Evolutionary conservation across 169 alveolate species (phyloP).

Genomic region (Plasmodium adleri): DNA sequence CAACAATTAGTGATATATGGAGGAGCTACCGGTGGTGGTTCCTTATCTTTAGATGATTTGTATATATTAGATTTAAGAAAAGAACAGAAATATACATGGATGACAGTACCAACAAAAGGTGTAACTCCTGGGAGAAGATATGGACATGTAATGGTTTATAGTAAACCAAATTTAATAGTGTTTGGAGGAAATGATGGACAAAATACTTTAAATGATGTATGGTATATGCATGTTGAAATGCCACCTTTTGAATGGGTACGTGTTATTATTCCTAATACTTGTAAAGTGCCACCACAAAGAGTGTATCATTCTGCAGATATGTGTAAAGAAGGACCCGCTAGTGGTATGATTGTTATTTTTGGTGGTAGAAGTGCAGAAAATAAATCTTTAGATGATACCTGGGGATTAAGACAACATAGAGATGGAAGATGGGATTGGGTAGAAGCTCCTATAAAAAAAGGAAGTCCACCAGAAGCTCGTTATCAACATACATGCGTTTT

Average conservation of each 20-base stretch:
- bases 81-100: slow-evolving; percentile 96
- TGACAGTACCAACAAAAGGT: slow-evolving; percentile 97
- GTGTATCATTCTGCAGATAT: slow-evolving; percentile 93
- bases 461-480: slow-evolving; percentile 92
- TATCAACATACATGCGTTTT: slow-evolving; percentile 93
- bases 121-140: slow-evolving; percentile 99
- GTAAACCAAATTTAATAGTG: slow-evolving; percentile 96
- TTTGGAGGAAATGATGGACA: slow-evolving; percentile 99
- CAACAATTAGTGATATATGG: slow-evolving; percentile 97
- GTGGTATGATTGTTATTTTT: slow-evolving; percentile 99
- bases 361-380: slow-evolving; percentile 98
- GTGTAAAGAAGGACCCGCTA: slow-evolving; percentile 97
- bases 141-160: slow-evolving; percentile 98
- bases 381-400: slow-evolving; percentile 96
- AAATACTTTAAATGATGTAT: slow-evolving; percentile 95
- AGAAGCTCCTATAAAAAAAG: slow-evolving; percentile 96
- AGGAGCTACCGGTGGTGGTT: slow-evolving; percentile 99
- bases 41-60: slow-evolving; percentile 96
- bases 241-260: slow-evolving; percentile 97
- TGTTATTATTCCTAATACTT: slow-evolving; percentile 88
- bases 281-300: slow-evolving; percentile 94
- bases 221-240: slow-evolving; percentile 97
- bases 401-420: slow-evolving; percentile 99
- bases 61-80: slow-evolving; percentile 96
- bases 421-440: slow-evolving; percentile 99